Evolutionary conservation across 2,329 filamentous ascomycete genomes (phyloP).

Genomic region (Dendryphion nanum): DNA sequence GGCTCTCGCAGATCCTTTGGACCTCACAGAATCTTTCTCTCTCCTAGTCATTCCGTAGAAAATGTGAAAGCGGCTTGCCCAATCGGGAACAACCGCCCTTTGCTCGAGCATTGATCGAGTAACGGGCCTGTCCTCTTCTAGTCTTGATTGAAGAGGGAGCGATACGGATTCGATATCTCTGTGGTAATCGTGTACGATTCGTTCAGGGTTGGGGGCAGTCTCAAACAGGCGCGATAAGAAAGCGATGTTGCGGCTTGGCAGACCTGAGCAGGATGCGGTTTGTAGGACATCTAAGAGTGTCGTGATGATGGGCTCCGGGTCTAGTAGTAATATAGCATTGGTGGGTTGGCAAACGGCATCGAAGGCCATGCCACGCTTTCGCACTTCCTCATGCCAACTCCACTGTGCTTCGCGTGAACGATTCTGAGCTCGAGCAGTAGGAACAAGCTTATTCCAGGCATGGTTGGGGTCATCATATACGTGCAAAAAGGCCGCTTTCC

Average conservation of each 20-base stretch:
- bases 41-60: conserved; percentile 18
- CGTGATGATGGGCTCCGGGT: conserved; percentile 10
- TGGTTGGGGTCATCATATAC: conserved; percentile 21
- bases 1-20: conserved; percentile 16
- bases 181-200: conserved; percentile 19
- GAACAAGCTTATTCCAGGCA: conserved; percentile 12
- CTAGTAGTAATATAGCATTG: neutral
- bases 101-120: conserved; percentile 15
- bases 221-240: conserved; percentile 12
- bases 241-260: conserved; percentile 13
- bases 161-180: conserved; percentile 10
- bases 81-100: conserved; percentile 10
- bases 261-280: conserved; percentile 7
- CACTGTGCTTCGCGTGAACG: conserved; percentile 11
- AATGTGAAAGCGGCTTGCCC: conserved; percentile 21
- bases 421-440: conserved; percentile 16
- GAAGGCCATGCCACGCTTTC: conserved; percentile 9
- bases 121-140: conserved; percentile 9
- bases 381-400: conserved; percentile 17
- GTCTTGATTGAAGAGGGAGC: conserved; percentile 9
- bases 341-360: conserved; percentile 7
- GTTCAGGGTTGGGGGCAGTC: conserved; percentile 6
- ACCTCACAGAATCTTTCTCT: conserved; percentile 12
- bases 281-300: conserved; percentile 17
- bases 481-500: conserved; percentile 17